These are phyloP conservation scores for Saturnispora hagleri DNA, from an alignment of 805 yeast species.

Conservation along the genomic window DNA sequence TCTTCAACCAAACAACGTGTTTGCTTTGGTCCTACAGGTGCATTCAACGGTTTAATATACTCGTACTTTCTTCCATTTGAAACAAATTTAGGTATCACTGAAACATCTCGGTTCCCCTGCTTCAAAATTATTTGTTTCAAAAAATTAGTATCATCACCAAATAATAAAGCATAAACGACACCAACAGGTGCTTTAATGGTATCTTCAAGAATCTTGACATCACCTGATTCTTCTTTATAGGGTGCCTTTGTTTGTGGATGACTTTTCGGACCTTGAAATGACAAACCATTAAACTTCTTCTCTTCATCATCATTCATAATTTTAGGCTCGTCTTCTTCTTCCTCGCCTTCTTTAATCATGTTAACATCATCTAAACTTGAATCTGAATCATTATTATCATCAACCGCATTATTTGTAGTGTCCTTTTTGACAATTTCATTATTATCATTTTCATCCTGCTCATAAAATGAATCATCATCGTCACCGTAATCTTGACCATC, in stretches of 20 bases:
- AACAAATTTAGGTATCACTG: conserved; percentile 36
- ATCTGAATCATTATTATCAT: conserved; percentile 17
- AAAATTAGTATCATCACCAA: conserved; percentile 48
- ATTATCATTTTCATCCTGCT: conserved; percentile 19
- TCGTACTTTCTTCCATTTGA: conserved; percentile 37
- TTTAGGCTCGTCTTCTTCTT: conserved; percentile 7
- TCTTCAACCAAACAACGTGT: conserved; percentile 60
- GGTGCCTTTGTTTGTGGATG: conserved; percentile 30
- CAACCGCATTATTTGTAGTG: neutral
- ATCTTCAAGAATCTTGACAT: conserved; percentile 47
- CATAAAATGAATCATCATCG: conserved; percentile 18
- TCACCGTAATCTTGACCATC: conserved; percentile 21
- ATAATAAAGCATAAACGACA: conserved; percentile 45
- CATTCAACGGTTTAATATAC: conserved; percentile 56
- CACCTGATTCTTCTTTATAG: conserved; percentile 39
- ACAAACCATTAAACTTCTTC: conserved; percentile 30
- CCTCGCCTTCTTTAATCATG: conserved; percentile 26
- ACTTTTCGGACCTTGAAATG: conserved; percentile 30
- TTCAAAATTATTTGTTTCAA: conserved; percentile 37
- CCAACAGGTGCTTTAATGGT: conserved; percentile 52
- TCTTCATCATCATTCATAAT: conserved; percentile 15
- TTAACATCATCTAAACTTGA: conserved; percentile 25
- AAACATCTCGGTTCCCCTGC: conserved; percentile 58
- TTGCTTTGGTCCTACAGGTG: conserved; percentile 70
- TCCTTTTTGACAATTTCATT: conserved; percentile 15